These are phyloP conservation scores for Trametes maxima DNA, from an alignment of 768 basidiomycete species.

Conservation along the genomic window DNA sequence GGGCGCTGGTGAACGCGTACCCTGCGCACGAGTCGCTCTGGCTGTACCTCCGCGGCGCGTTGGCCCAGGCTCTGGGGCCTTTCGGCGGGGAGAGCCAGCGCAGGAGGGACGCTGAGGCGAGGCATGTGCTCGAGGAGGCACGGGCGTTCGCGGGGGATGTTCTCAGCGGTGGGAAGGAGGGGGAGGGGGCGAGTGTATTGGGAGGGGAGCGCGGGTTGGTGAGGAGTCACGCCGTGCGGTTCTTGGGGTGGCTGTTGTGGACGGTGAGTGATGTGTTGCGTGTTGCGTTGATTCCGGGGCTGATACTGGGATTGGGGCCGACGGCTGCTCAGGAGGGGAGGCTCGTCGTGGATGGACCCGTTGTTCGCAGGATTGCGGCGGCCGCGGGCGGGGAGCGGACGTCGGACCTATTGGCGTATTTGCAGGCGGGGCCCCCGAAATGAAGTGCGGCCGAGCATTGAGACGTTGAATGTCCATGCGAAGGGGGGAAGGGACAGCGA, in stretches of 20 bases:
- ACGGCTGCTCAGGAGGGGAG: too few relatives aligned
- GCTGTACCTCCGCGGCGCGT: slow-evolving; percentile 51
- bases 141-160: neutral
- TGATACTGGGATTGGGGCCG: neutral
- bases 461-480: too few relatives aligned
- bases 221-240: slow-evolving; percentile 2
- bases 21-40: slow-evolving; percentile 66
- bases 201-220: neutral
- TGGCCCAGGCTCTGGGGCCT: neutral
- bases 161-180: slow-evolving; percentile 3
- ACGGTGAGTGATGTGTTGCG: neutral
- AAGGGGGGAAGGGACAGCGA: too few relatives aligned
- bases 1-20: slow-evolving; percentile 50
- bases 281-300: neutral
- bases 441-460: neutral
- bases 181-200: neutral
- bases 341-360: too few relatives aligned
- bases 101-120: neutral
- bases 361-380: neutral
- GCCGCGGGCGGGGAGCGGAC: neutral
- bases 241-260: slow-evolving; percentile 7
- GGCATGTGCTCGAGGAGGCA: neutral
- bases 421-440: neutral
- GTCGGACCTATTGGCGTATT: neutral
- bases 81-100: too few relatives aligned